These are phyloP conservation scores for Eimeria sp. DNA, from an alignment of 169 alveolate genomes.

Conservation along the genomic window DNA sequence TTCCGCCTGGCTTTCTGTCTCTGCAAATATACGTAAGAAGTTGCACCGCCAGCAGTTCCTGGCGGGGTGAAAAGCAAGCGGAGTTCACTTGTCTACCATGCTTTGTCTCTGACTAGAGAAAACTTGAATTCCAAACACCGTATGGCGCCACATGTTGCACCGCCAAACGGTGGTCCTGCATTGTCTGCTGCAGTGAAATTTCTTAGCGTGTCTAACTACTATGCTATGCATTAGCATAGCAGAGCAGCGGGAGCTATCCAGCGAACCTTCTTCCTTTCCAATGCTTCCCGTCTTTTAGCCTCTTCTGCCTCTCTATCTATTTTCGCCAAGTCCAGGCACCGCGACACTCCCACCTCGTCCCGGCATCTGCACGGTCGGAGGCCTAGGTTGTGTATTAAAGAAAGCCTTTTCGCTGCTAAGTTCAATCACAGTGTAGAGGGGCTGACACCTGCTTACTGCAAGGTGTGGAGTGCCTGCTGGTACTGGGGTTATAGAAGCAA, in stretches of 20 bases:
- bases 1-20: conserved; percentile 4
- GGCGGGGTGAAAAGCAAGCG: not conserved
- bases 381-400: not conserved
- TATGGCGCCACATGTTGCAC: no score
- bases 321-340: conserved; percentile 37
- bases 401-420: not conserved
- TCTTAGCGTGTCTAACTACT: not conserved
- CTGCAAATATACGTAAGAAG: not conserved
- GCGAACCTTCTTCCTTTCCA: conserved; percentile 24
- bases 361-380: not conserved
- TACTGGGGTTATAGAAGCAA: not conserved
- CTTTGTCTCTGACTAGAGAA: no score
- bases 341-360: conserved; percentile 58
- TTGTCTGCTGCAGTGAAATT: not conserved
- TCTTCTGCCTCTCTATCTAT: conserved; percentile 30
- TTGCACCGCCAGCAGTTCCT: not conserved
- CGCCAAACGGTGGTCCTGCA: not conserved
- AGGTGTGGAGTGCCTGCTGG: not conserved
- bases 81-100: no score
- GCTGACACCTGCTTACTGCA: not conserved
- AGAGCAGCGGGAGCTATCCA: not conserved
- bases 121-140: not conserved
- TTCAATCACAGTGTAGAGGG: no score
- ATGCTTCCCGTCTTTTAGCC: not conserved
- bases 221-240: not conserved